Base-by-base conservation (phyloP, 2,329 filamentous ascomycete genomes). In the Cordyceps pruinosa region DNA sequence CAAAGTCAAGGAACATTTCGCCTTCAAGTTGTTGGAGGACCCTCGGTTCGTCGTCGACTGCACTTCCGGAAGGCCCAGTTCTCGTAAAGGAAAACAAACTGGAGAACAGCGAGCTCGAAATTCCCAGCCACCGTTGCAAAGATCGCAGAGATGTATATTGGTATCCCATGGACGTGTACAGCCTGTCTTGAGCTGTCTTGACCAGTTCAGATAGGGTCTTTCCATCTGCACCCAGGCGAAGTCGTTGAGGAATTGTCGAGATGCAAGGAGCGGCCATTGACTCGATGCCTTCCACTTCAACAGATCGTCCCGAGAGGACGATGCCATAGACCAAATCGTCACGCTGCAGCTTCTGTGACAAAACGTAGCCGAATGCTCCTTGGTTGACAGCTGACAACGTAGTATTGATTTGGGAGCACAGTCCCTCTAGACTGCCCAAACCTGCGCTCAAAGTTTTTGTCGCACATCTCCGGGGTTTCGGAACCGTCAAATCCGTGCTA, bases 181-280 rank as follows among this genome's bases (percentile, higher is more conserved):
- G 32, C 21, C 30, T 49, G 23, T 49, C 19, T 49, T 49, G 30
- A 12, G 32, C n/a, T 49, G 30, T 37, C 32, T 34, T 34, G 30
- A 49, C 32, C 4, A 49, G 30, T 25, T 35, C 30, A 37, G 46
- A 37, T 26, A 49, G 19, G 5, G 46, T 49, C 32, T 37, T 34
- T 49, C 46, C 46, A 49, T 49, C 46, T 34, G 30, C 21, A 7
- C 46, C 46, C 12, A 66, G 62, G 46, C 65, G 61, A 10, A 72
- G 63, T n/a, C 70, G 67, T 26, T 65, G 66, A 2, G 71, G 70
- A 21, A 73, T 65, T 5, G 70, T 73, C 2, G 67, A 69, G 39
- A 73, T 70, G 48, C 69, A 71, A 12, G 71, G 70, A 17, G 68
- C 61, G 6, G 71, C 59, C 12, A 73, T 68, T 0, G 63, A 64